phyloP scores from a whole-genome alignment of 345 rosid species.

The Abelmoschus esculentus region DNA sequence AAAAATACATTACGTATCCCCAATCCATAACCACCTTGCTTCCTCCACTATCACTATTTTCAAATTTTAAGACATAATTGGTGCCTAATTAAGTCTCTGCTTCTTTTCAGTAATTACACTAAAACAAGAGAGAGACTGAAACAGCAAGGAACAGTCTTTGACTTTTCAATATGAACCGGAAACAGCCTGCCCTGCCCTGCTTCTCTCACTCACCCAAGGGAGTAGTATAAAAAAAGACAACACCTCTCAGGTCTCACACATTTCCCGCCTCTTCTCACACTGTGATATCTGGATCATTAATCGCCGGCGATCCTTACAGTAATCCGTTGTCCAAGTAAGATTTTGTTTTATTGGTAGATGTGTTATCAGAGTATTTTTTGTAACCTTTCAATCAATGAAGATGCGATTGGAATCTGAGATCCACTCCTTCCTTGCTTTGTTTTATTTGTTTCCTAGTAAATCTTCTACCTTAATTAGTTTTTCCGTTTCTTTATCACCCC shows the following conservation, averaged over 20 bases:
- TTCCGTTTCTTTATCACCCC: background rate
- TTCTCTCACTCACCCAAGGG: background rate
- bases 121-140: background rate
- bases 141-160: background rate
- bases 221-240: no score
- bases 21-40: no score
- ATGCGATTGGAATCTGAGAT: background rate
- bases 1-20: background rate
- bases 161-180: background rate
- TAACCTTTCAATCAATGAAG: background rate
- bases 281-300: background rate
- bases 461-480: background rate
- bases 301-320: background rate
- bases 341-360: background rate
- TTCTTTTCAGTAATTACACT: background rate
- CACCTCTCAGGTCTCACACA: background rate
- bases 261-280: background rate
- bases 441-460: background rate
- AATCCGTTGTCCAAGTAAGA: background rate
- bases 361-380: background rate
- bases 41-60: no score
- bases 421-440: background rate
- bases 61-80: no score
- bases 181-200: background rate
- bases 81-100: no score